Base-by-base conservation (phyloP, 2,329 filamentous ascomycete species). In the Aspergillus vadensis region DNA sequence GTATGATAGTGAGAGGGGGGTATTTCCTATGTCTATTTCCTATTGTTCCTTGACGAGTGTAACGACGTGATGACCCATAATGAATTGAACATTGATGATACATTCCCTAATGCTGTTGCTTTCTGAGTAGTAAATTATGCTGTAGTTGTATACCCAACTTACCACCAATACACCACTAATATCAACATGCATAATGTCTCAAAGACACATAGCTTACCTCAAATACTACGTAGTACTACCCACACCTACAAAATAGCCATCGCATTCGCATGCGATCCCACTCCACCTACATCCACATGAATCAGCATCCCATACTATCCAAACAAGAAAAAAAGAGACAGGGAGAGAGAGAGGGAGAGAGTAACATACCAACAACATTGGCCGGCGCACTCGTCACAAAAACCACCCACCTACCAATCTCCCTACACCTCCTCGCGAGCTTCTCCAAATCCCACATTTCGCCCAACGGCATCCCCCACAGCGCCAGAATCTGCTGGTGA, bases 391-490 rank as follows among this genome's bases (percentile, higher is more conserved):
- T 79, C 3, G 75, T 77, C 64, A 80, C 62, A 61, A 80, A 80
- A 55, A 80, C 79, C 6, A 69, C 71, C 72, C 74, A 80, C 59
- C 72, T 72, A 14, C 72, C 72, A 49, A 70, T 52, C 63, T 73
- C 71, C 59, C 73, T 68, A 67, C 76, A 79, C 57, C 72, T 69
- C 48, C 56, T 58, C 19, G 73, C 72, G 54, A 79, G 58, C 23
- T 54, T 67, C 61, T 80, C 77, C 61, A 80, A 65, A 74, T 80
- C 74, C 71, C 77, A 77, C 77, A 80, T 79, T 66, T 80, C 78
- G 2, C 78, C 77, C 61, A 80, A 55, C 39, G 77, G 77, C 72
- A 78, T 77, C 0, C 78, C 78, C 77, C 77, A 80, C n/a, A 79
- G 61, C 27, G 77, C 74, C 39, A 80, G 58, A 30, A 80, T 70